phyloP scores from a whole-genome alignment of 805 yeast species.

The Monosporozyma aquatica region DNA sequence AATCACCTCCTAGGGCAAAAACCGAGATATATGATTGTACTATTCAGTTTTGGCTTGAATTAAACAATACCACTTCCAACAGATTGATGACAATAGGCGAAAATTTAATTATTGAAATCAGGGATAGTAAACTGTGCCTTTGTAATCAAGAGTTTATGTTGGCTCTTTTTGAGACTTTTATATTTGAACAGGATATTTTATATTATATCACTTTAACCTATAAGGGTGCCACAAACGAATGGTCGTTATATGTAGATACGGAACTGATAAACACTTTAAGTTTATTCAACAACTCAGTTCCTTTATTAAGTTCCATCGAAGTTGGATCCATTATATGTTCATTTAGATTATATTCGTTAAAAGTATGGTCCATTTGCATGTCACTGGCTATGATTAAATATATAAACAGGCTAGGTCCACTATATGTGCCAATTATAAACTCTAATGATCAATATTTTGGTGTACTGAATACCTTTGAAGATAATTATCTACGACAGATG shows the following conservation, averaged over 20 bases:
- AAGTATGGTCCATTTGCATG: constrained; percentile 9
- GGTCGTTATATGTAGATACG: constrained; percentile 21
- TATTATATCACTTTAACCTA: constrained; percentile 17
- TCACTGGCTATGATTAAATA: constrained; percentile 3
- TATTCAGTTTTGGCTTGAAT: constrained; percentile 23
- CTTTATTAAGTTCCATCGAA: constrained; percentile 14
- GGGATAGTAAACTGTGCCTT: constrained; percentile 21
- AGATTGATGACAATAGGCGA: constrained; percentile 22
- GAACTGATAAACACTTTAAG: constrained; percentile 14
- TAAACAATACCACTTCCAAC: constrained; percentile 24
- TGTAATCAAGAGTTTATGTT: constrained; percentile 25
- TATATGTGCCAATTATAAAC: background rate
- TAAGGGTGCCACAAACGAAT: constrained; percentile 3
- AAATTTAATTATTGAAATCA: constrained; percentile 22
- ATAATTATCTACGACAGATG: constrained; percentile 1
- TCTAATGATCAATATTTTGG: constrained; percentile 2
- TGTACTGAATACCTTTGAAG: background rate
- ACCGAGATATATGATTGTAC: background rate
- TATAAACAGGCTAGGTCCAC: background rate
- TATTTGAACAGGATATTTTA: constrained; percentile 15
- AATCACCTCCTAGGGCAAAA: constrained; percentile 6
- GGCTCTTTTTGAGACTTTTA: constrained; percentile 23
- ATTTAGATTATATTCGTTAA: constrained; percentile 20
- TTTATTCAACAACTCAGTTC: constrained; percentile 11
- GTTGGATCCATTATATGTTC: constrained; percentile 30